phyloP scores from a whole-genome alignment of 1,284 basidiomycete species.

The Pascua sp. region DNA sequence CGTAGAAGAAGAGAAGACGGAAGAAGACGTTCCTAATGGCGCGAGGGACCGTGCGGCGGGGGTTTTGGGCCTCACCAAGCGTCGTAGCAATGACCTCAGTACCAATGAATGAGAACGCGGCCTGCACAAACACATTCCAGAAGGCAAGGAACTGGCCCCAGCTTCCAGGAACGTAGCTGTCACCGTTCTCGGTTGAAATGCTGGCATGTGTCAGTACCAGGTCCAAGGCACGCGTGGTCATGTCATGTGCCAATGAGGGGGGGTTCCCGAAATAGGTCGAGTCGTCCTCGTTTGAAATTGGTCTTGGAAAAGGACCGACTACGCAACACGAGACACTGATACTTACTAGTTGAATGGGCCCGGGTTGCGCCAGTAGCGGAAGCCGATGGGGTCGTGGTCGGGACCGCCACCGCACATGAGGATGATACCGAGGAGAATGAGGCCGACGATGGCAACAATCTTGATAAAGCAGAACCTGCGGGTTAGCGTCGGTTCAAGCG shows the following conservation, averaged over 20 bases:
- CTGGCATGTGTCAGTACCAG: too few species aligned
- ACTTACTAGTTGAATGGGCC: constrained; percentile 43
- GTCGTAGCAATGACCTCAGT: constrained; percentile 76
- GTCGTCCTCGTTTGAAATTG: too few species aligned
- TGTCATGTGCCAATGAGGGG: too few species aligned
- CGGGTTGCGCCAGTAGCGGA: constrained; percentile 63
- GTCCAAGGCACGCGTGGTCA: too few species aligned
- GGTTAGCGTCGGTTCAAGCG: too few species aligned
- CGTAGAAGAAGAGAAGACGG: constrained; percentile 71
- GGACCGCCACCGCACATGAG: constrained; percentile 70
- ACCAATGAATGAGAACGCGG: constrained; percentile 78
- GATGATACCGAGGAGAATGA: constrained; percentile 61
- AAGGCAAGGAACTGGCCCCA: constrained; percentile 66
- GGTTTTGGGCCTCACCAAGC: constrained; percentile 59
- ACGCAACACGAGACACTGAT: too few species aligned
- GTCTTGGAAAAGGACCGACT: too few species aligned
- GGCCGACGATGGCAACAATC: constrained; percentile 33
- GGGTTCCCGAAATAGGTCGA: too few species aligned
- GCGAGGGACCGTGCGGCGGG: constrained; percentile 71
- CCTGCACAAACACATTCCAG: constrained; percentile 66
- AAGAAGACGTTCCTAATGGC: constrained; percentile 77
- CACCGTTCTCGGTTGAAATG: constrained; percentile 9
- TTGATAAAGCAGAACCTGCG: constrained; percentile 25
- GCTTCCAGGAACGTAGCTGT: constrained; percentile 21
- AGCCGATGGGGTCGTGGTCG: constrained; percentile 46